Evolutionary conservation across 108 stramenopile species (phyloP).

Genomic region (Aurantiochytrium sp.): DNA sequence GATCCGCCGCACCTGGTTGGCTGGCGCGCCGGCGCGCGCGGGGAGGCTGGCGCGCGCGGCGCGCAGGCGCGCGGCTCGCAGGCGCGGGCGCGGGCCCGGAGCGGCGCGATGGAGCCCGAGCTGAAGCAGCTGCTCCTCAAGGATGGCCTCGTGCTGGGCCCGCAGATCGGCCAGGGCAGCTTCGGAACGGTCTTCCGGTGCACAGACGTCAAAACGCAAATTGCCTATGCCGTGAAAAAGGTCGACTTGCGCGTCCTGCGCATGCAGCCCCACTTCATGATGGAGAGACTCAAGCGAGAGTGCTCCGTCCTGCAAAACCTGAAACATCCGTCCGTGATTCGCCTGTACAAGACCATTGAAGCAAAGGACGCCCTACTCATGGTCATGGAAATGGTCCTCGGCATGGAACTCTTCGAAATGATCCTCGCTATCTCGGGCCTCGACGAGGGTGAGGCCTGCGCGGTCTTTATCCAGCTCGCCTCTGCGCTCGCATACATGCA

Average conservation of each 20-base stretch:
- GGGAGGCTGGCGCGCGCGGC: no score
- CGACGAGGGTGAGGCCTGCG: neutral
- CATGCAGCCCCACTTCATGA: constrained; percentile 7
- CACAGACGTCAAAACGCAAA: constrained; percentile 10
- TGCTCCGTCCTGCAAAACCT: neutral
- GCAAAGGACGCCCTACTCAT: neutral
- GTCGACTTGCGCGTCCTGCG: neutral
- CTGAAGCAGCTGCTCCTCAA: constrained; percentile 2
- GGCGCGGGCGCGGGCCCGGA: no score
- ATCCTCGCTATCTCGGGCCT: neutral
- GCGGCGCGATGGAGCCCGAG: neutral
- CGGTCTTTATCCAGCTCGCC: constrained; percentile 69
- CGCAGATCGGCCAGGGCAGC: neutral
- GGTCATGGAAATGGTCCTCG: constrained; percentile 19
- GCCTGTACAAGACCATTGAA: neutral
- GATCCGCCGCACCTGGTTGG: no score
- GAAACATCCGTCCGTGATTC: neutral
- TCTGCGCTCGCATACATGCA: constrained; percentile 80
- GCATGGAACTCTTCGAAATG: constrained; percentile 16
- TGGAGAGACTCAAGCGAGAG: neutral
- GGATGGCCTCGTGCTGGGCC: constrained; percentile 18
- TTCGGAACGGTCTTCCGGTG: constrained; percentile 13
- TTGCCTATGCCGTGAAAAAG: constrained; percentile 3
- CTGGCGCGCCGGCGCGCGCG: no score
- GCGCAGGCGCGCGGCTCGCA: no score